Base-by-base conservation (phyloP, 257 asterid species). In the Gynochthodes officinalis region DNA sequence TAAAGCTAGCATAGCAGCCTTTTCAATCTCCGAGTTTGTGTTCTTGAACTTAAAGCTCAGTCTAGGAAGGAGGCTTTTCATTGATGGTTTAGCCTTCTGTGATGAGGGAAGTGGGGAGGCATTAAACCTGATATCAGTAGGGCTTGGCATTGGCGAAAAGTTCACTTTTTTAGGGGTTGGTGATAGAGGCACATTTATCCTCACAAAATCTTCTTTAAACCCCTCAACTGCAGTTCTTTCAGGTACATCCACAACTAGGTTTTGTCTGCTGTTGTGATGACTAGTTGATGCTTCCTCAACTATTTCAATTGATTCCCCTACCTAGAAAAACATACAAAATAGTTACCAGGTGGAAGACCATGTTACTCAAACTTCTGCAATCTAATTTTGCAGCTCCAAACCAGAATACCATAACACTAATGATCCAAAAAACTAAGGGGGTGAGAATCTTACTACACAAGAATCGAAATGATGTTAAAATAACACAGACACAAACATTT, bases 91-190 rank as follows among this genome's bases (percentile, higher is more conserved):
- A 16, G 86, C 89, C 75, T 74, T 79, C 49, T 90, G 66, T 15
- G 85, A 80, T 1, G 94, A 86, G 42, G 91, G 86, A 23, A 85
- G 87, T 0, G 92, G 92, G 43, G 96, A 90, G 57, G 71, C 89
- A 64, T 78, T 76, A 39, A 76, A 19, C 81, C 78, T 85, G 3
- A 32, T 80, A 46, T 83, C 82, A 69, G 37, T 78, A 54, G 99
- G 97, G 79, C 97, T 91, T 0, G 92, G 95, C 52, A 87, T 76
- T n/a, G 99, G 97, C 1, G 97, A 87, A 82, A 91, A 91, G 67
- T 81, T 85, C 37, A 89, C 97, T 81, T 86, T 78, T 78, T 84
- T 91, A 64, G 97, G 92, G 52, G 92, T 87, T 35, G 98, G 89
- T 7, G 96, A 91, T 27, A 78, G 82, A 37, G 93, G 89, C 83